Conservation (phyloP, 1,139 yeast species). For the Schizosaccharomyces versatilis region DNA sequence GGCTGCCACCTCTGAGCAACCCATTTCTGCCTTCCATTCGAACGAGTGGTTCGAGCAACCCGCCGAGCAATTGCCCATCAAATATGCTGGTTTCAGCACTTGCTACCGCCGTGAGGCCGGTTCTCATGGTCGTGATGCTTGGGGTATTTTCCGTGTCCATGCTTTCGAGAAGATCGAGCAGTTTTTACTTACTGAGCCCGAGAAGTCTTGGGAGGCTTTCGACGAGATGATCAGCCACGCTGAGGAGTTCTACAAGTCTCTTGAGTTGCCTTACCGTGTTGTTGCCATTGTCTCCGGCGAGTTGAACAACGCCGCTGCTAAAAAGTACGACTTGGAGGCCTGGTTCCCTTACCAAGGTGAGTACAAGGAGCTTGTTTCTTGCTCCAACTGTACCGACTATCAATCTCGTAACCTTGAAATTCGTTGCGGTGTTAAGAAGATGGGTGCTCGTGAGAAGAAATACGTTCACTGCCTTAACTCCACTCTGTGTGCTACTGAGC, state of each 20-base stretch:
- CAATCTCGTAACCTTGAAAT: slow-evolving; percentile 96
- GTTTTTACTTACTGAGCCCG: slow-evolving; percentile 88
- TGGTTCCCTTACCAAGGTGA: slow-evolving; percentile 99
- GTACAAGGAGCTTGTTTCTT: slow-evolving; percentile 91
- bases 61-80: slow-evolving; percentile 78
- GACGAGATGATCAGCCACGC: slow-evolving; percentile 80
- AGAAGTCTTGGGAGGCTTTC: slow-evolving; percentile 91
- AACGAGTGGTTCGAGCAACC: slow-evolving; percentile 98
- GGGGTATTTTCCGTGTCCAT: slow-evolving; percentile 99
- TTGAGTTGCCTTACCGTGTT: slow-evolving; percentile 85
- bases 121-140: slow-evolving; percentile 96
- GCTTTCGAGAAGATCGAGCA: slow-evolving; percentile 97
- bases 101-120: slow-evolving; percentile 99
- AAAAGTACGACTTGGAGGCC: slow-evolving; percentile 95
- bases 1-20: slow-evolving; percentile 98
- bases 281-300: slow-evolving; percentile 97
- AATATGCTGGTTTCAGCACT: slow-evolving; percentile 88
- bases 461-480: slow-evolving; percentile 97
- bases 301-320: slow-evolving; percentile 95
- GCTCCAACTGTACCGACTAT: slow-evolving; percentile 97
- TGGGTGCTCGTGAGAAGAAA: slow-evolving; percentile 87
- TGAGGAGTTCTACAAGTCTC: slow-evolving; percentile 81
- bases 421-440: slow-evolving; percentile 93
- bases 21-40: slow-evolving; percentile 92
- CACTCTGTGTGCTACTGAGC: slow-evolving; percentile 90